Evolutionary conservation across 257 asterid species (phyloP), one percentile per base, ranked within the genome.

Genomic region (Solanum appendiculatum): DNA sequence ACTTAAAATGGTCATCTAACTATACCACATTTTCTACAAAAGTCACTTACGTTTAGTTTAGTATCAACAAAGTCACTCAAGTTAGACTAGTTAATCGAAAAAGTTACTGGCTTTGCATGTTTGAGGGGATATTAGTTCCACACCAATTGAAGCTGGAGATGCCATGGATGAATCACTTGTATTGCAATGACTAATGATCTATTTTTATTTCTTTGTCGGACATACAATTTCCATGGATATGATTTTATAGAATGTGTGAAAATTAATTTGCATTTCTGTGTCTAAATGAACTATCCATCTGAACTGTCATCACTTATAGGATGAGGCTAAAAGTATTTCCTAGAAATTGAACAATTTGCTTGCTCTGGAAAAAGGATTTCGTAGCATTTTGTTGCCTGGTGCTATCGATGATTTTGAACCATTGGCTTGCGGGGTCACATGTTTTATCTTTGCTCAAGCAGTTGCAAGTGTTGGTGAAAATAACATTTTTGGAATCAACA

Each of bases 351-450:
- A 3, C 16, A 13, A 72, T 72, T 36, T 72, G 46, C 1, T 36
- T 20, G 18, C 81, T 72, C 29, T 20, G 81, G 27, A 72, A n/a
- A 72, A 72, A 36, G 48, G 48, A 72, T 20, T 9, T 72, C 40
- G 46, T 72, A 34, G 48, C 36, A 5, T 20, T 72, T 72, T 34
- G 81, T 73, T 73, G 48, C 15, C 98, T 91, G 33, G 97, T 95
- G 92, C 98, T 95, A 85, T 95, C 92, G 12, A 93, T 91, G 15
- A 97, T 90, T 86, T 93, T 97, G 94, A 95, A 96, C 99, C 99
- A 95, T 90, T 97, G 99, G 90, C 96, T 97, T 73, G 88, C 96
- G 0, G 99, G 99, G 39, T 97, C 99, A 29, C 99, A 97, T 31
- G 88, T 88, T 64, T 86, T 94, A 86, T 89, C 91, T 82, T 78